A percentile compares a stretch with the other conserved stretches of the same genome.
Evolutionary conservation across 2,329 filamentous ascomycete genomes (phyloP).

Genomic region (Pseudocercospora cruenta): DNA sequence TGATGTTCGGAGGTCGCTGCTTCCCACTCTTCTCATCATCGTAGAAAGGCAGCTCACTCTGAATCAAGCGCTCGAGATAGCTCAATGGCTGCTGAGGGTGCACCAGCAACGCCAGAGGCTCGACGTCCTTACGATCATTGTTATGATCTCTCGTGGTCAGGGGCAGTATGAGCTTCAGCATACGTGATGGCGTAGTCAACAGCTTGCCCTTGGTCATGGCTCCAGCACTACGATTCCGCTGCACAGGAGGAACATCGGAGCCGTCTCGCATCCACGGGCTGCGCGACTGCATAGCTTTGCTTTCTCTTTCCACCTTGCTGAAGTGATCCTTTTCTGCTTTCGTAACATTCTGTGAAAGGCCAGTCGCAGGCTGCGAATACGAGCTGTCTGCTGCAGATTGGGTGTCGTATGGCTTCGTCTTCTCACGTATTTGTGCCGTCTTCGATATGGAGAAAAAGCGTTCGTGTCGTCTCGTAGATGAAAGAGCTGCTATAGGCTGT

Average conservation of each 20-base stretch:
- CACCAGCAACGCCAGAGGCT: slow-evolving; percentile 80
- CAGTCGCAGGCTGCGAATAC: slow-evolving; percentile 40
- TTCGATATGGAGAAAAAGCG: slow-evolving; percentile 18
- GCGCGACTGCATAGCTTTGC: slow-evolving; percentile 61
- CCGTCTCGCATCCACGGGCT: slow-evolving; percentile 70
- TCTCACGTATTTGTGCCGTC: slow-evolving; percentile 15
- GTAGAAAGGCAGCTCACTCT: slow-evolving; percentile 76
- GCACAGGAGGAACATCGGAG: slow-evolving; percentile 61
- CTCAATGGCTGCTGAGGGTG: slow-evolving; percentile 90
- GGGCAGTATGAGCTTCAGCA: slow-evolving; percentile 80
- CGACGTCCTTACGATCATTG: slow-evolving; percentile 69
- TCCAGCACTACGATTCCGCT: slow-evolving; percentile 54
- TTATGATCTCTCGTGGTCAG: slow-evolving; percentile 66
- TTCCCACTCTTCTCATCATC: slow-evolving; percentile 58
- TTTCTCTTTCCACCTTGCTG: slow-evolving; percentile 46
- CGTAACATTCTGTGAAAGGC: slow-evolving; percentile 50
- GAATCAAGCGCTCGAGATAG: slow-evolving; percentile 85
- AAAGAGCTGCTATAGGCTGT: slow-evolving; percentile 12
- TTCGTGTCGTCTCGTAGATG: slow-evolving; percentile 7
- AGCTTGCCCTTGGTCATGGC: slow-evolving; percentile 75
- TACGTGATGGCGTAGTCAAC: slow-evolving; percentile 75
- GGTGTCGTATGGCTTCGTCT: slow-evolving; percentile 27
- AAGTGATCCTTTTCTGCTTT: slow-evolving; percentile 53
- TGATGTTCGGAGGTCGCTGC: slow-evolving; percentile 72
- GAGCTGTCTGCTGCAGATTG: slow-evolving; percentile 33